Evolutionary conservation across 2,329 filamentous ascomycete species (phyloP).

Genomic region (Colletotrichum coccodes): DNA sequence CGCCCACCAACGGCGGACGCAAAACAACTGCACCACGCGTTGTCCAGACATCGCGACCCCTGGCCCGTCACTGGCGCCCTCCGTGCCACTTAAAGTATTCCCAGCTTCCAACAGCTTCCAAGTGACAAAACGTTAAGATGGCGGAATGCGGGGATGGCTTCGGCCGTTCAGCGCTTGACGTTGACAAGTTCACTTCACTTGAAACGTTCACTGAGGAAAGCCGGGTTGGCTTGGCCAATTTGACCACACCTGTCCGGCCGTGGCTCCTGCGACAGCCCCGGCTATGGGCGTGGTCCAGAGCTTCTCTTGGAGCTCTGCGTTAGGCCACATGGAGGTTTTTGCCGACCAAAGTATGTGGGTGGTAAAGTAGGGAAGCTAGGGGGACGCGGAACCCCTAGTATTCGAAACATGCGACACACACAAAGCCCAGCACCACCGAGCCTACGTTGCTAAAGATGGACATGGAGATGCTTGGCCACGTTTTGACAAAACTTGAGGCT

Average conservation of each 20-base stretch:
- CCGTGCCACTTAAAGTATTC: neutral
- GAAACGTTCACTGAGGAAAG: conserved; percentile 17
- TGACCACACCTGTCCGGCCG: neutral
- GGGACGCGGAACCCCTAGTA: conserved; percentile 24
- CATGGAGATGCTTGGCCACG: conserved; percentile 31
- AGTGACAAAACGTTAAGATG: neutral
- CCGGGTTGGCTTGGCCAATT: conserved; percentile 21
- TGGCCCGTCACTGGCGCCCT: neutral
- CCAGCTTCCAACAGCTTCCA: neutral
- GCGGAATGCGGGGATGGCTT: conserved; percentile 18
- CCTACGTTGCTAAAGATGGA: conserved; percentile 28
- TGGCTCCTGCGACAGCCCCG: neutral
- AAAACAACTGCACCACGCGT: neutral
- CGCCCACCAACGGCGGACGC: neutral
- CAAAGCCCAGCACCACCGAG: conserved; percentile 7
- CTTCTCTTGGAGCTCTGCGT: conserved; percentile 1
- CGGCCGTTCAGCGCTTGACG: conserved; percentile 5
- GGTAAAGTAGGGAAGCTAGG: conserved; percentile 5
- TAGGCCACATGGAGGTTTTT: neutral
- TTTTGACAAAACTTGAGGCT: conserved; percentile 29
- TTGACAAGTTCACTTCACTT: conserved; percentile 7
- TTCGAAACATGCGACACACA: conserved; percentile 28
- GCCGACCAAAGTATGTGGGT: neutral
- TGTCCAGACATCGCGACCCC: neutral
- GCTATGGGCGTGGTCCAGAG: conserved; percentile 8